These are phyloP conservation scores for Candida manassasensis DNA, from an alignment of 805 yeast genomes.

Conservation along the genomic window DNA sequence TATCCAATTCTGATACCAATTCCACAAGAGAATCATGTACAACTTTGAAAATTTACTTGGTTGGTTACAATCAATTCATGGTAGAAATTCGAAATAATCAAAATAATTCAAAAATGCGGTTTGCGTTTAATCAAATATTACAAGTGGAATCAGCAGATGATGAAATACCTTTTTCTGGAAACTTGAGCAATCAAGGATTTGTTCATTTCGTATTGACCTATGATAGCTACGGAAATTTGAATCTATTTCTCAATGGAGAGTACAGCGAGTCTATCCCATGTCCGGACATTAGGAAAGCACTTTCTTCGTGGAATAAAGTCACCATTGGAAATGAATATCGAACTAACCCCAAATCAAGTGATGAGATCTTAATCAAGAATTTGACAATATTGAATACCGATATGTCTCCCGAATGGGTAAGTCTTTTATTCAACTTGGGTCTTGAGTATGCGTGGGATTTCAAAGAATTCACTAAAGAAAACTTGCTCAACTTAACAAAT, in stretches of 20 bases:
- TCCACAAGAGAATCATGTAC: conserved; percentile 12
- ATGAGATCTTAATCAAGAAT: conserved; percentile 32
- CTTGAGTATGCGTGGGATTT: conserved; percentile 47
- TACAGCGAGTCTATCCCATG: conserved; percentile 41
- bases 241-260: conserved; percentile 47
- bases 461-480: conserved; percentile 27
- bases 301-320: conserved; percentile 31
- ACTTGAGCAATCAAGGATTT: conserved; percentile 17
- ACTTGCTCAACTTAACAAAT: conserved; percentile 36
- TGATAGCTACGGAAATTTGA: conserved; percentile 34
- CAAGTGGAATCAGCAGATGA: conserved; percentile 6
- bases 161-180: conserved; percentile 3
- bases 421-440: conserved; percentile 41
- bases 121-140: conserved; percentile 30
- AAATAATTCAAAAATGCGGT: conserved; percentile 23
- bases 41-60: conserved; percentile 23
- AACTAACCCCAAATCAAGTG: conserved; percentile 10
- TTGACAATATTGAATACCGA: conserved; percentile 34
- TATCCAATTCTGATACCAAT: conserved; percentile 16
- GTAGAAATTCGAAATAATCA: conserved; percentile 23
- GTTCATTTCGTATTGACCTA: conserved; percentile 32
- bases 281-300: conserved; percentile 24
- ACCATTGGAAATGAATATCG: conserved; percentile 25
- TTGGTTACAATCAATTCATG: conserved; percentile 26
- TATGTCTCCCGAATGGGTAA: conserved; percentile 48